Base-by-base conservation (phyloP, 352 stramenopile species). In the Phytopythium boreale region DNA sequence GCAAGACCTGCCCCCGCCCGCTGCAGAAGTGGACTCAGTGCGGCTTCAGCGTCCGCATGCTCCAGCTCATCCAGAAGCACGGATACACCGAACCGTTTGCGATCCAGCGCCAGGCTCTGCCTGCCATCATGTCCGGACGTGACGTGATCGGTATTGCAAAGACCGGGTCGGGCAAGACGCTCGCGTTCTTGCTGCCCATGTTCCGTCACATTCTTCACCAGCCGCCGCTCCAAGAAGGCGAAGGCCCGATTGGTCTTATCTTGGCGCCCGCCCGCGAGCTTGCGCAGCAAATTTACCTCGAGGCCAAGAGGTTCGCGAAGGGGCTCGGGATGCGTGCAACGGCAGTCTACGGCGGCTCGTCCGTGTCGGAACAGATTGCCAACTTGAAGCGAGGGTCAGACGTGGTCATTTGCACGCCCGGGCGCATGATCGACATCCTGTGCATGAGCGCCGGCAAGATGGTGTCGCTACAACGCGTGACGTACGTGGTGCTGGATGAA, bases 61-160 rank as follows among this genome's bases (percentile, higher is more conserved):
- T 99, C 55, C 84, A 92, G 56, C 80, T 99, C 11, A 90, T 99
- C 51, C 82, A 97, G 37, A 97, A 97, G 56, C 86, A 97, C 64
- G 86, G 87, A 1, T 99, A 99, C 68, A 67, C 79, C 4, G 88
- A 97, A 56, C 98, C 98, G 4, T 99, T 99, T 75, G 87, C 97
- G 0, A 98, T 99, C 61, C 98, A 99, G 70, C 87, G 93, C 26
- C 97, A 98, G 74, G 88, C 92, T 5, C 70, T 99, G 22, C 98
- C 98, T 36, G 97, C 95, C 20, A 98, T 99, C 66, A 99, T 99
- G 97, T 94, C 90, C 0, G 98, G 98, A 17, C 83, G 98, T 41
- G 98, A 99, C 76, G 94, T 99, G 3, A 99, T 99, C 69, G 97
- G 96, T 17, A 98, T 99, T 65, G 98, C 98, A 9, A 99, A 99